Base-by-base conservation (phyloP, 192 early-diverging fungal genomes). In the Paraglomus brasilianum region DNA sequence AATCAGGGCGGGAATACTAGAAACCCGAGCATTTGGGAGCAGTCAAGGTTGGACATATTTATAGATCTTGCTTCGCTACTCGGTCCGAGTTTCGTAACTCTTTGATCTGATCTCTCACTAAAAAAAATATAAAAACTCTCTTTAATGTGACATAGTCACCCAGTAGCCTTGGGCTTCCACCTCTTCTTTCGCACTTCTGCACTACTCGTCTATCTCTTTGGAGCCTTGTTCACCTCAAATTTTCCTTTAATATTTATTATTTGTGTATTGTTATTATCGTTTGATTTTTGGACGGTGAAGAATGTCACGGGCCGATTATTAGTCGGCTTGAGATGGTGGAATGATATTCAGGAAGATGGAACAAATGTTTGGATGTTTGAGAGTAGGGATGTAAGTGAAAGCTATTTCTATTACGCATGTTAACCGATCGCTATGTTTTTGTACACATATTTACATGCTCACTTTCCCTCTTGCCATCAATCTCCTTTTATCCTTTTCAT, bases 251-350 rank as follows among this genome's bases (percentile, higher is more conserved):
- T 91, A 5, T 98, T 99, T 77, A 92, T 99, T 13, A 71, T 98
- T 41, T 92, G 91, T 51, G 89, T 96, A 13, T 82, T 99, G 42
- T 82, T 94, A 30, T 87, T 99, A 40, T 87, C 94, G 5, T 95
- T 98, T 79, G 96, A 99, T 65, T 99, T 99, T 75, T 98, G 96
- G 96, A 97, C 94, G 0, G 95, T 98, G 15, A 99, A 99, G 78
- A 99, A 99, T 74, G 91, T 99, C 19, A 91, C 95, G 21, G 97
- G 97, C 0, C 87, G 97, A 55, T 80, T 98, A 45, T 83, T 99
- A 50, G 97, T 99, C 13, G 97, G 97, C 19, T 79, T 99, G 62
- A 86, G 97, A 69, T 99, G 97, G 97, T 99, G 97, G 97, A 99
- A 96, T 80, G 92, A 97, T 78, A 93, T 98, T 70, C 85, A 86